phyloP scores from a whole-genome alignment of 192 early-diverging fungal genomes.

The Spizellomyces punctatus region DNA sequence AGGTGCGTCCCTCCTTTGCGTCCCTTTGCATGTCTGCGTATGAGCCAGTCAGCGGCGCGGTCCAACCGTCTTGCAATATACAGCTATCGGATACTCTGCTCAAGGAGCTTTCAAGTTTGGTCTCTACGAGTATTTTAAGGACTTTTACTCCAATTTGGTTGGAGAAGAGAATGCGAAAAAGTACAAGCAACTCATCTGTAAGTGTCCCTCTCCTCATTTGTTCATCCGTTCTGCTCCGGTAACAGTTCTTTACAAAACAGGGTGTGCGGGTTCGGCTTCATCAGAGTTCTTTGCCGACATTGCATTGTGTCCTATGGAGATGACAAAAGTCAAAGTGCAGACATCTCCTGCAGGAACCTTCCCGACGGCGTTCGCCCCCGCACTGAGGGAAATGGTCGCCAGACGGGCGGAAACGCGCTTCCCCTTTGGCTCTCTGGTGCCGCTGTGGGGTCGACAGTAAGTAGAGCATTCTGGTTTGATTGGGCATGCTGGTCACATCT shows the following conservation, averaged over 20 bases:
- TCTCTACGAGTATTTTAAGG: slow-evolving; percentile 88
- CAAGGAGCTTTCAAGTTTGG: slow-evolving; percentile 89
- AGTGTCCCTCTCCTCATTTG: neutral
- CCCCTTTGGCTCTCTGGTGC: slow-evolving; percentile 53
- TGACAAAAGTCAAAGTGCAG: slow-evolving; percentile 83
- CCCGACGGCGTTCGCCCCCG: slow-evolving; percentile 65
- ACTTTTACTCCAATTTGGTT: slow-evolving; percentile 59
- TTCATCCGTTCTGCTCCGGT: too few species aligned
- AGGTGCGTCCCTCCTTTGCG: neutral
- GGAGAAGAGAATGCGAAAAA: slow-evolving; percentile 59
- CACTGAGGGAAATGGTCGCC: slow-evolving; percentile 38
- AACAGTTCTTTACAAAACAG: neutral
- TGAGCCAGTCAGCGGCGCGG: too few species aligned
- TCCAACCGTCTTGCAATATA: too few species aligned
- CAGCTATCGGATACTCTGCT: slow-evolving; percentile 76
- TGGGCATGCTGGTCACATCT: neutral
- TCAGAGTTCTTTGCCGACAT: slow-evolving; percentile 83
- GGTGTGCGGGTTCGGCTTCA: slow-evolving; percentile 58
- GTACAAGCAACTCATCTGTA: slow-evolving; percentile 70
- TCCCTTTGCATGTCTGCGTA: too few species aligned
- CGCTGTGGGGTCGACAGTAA: slow-evolving; percentile 75
- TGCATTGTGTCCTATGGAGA: slow-evolving; percentile 81
- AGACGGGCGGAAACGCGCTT: slow-evolving; percentile 57
- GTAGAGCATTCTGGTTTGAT: neutral
- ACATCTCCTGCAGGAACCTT: slow-evolving; percentile 70